These are phyloP conservation scores for Rhodamnia argentea DNA, from an alignment of 345 rosid species.

Conservation along the genomic window DNA sequence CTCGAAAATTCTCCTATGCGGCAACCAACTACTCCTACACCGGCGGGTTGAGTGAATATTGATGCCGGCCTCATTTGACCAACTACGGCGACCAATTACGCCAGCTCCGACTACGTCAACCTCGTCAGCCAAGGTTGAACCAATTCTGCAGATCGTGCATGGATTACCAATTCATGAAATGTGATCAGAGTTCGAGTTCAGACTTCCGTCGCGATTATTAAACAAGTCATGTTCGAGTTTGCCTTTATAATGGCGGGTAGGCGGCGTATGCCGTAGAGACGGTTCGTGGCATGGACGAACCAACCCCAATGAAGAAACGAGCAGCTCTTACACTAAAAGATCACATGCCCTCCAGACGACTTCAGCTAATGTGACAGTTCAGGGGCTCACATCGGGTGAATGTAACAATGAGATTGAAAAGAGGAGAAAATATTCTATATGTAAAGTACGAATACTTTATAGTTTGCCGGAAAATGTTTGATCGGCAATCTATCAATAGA, in stretches of 20 bases:
- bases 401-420: too few relatives aligned
- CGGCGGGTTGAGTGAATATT: neutral
- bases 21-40: neutral
- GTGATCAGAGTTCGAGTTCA: neutral
- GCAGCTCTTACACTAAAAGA: too few relatives aligned
- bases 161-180: neutral
- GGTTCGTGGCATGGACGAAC: neutral
- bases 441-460: neutral
- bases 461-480: too few relatives aligned
- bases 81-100: too few relatives aligned
- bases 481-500: too few relatives aligned
- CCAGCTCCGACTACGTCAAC: too few relatives aligned
- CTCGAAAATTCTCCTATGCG: too few relatives aligned
- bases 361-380: too few relatives aligned
- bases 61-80: neutral
- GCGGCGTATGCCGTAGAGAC: neutral
- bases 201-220: neutral
- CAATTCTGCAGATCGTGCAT: neutral
- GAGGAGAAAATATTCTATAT: neutral
- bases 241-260: too few relatives aligned
- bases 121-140: too few relatives aligned
- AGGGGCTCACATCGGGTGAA: too few relatives aligned
- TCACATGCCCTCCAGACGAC: too few relatives aligned
- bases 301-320: neutral
- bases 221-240: neutral